A percentile compares a stretch with the other conserved stretches of the same genome.
phyloP scores from a whole-genome alignment of 306 rosid genomes.

The Pterocarpus santalinus region DNA sequence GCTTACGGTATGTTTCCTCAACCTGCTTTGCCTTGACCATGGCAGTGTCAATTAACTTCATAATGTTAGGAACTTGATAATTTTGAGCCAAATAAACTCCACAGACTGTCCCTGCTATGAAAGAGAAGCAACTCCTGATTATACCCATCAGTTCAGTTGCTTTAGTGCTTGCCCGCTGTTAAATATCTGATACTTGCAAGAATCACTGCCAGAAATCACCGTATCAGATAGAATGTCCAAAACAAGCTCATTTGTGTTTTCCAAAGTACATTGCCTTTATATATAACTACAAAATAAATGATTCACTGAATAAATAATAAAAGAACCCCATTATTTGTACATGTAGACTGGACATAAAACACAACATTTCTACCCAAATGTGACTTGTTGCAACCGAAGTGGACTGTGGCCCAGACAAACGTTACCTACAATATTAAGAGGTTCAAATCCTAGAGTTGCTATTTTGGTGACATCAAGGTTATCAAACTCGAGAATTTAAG shows the following conservation, averaged over 20 bases:
- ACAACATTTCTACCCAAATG: not conserved
- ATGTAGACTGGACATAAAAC: not conserved
- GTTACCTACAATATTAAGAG: not conserved
- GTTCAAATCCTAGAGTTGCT: not conserved
- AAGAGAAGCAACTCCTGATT: constrained; percentile 68
- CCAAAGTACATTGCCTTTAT: not conserved
- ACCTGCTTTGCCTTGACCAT: constrained; percentile 53
- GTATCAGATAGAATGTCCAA: not conserved
- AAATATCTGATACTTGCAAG: constrained; percentile 19
- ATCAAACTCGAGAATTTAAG: too few relatives aligned
- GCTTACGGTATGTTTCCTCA: constrained; percentile 72
- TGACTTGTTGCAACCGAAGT: not conserved
- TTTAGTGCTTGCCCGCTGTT: constrained; percentile 22
- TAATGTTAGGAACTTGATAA: constrained; percentile 77
- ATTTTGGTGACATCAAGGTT: too few relatives aligned
- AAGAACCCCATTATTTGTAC: not conserved
- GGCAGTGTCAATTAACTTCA: constrained; percentile 60
- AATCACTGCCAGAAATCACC: constrained; percentile 40
- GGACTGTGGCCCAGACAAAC: not conserved
- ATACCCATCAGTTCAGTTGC: constrained; percentile 65
- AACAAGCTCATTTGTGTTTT: not conserved
- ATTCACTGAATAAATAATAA: constrained; percentile 8
- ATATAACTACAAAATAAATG: not conserved
- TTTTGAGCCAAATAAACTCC: constrained; percentile 83
- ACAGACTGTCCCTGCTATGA: constrained; percentile 62